phyloP scores from a whole-genome alignment of 73 alveolate species.

The Paramecium sexaurelia region DNA sequence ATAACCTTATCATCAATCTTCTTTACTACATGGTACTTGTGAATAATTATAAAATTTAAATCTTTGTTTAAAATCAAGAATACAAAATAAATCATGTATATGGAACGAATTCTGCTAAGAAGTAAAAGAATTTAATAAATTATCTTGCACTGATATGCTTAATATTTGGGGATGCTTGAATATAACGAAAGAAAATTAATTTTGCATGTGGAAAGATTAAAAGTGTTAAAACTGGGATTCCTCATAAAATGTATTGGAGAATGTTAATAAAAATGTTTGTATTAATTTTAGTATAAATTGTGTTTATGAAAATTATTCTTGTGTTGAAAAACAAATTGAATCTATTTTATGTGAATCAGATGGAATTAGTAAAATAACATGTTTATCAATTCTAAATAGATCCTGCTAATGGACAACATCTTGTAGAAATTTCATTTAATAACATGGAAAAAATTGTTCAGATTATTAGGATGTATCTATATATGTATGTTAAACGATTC shows the following conservation, averaged over 20 bases:
- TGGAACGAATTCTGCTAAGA: background rate
- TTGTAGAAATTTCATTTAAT: background rate
- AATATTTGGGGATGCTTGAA: background rate
- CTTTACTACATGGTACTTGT: background rate
- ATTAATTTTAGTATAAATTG: background rate
- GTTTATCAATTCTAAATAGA: background rate
- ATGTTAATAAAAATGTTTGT: slow-evolving; percentile 12
- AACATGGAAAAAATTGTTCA: background rate
- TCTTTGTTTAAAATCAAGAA: background rate
- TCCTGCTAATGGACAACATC: background rate
- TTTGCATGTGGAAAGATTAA: background rate
- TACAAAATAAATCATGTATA: background rate
- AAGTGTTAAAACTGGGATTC: background rate
- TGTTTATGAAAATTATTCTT: background rate
- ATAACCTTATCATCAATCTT: background rate
- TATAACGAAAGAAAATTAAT: background rate
- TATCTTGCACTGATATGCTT: background rate
- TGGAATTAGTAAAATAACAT: background rate
- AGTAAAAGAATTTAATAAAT: background rate
- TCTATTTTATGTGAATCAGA: background rate
- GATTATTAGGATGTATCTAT: background rate
- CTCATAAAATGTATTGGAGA: background rate
- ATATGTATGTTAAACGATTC: background rate
- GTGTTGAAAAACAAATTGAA: background rate
- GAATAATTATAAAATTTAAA: background rate